Percentiles rank a stretch among this genome's conserved stretches.
Conservation (phyloP, 768 basidiomycete species). For the Phanerodontia chrysosporium region DNA sequence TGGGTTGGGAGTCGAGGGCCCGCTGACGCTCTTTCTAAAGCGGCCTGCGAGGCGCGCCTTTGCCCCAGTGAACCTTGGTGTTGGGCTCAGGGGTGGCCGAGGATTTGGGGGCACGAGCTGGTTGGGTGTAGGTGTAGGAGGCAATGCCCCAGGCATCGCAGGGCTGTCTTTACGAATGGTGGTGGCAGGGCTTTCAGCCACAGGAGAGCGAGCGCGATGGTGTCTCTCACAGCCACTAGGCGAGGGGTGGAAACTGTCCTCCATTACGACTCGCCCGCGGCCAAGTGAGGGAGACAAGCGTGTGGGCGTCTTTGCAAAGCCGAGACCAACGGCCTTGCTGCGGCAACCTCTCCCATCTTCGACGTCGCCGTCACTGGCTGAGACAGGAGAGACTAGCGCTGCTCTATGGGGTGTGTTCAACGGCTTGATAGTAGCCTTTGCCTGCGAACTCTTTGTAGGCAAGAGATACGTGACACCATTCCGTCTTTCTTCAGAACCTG, state of each 20-base stretch:
- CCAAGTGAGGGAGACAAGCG: background rate
- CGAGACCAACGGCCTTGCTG: background rate
- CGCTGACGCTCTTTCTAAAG: background rate
- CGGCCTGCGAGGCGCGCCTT: background rate
- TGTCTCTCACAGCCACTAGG: slow-evolving; percentile 1
- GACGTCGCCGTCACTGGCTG: background rate
- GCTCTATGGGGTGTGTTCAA: background rate
- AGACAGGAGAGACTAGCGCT: too few relatives aligned
- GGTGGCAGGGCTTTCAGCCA: background rate
- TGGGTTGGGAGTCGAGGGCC: background rate
- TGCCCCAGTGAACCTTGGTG: background rate
- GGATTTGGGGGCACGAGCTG: background rate
- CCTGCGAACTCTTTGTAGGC: slow-evolving; percentile 3
- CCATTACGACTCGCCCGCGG: background rate
- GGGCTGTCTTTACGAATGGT: background rate
- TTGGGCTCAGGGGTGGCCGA: background rate
- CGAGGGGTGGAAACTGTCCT: background rate
- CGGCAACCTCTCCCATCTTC: background rate
- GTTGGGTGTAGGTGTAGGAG: background rate
- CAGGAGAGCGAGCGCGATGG: background rate
- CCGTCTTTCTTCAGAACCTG: background rate
- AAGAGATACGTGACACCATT: background rate
- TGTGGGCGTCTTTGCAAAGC: background rate
- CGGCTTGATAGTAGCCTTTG: background rate
- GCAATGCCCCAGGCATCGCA: background rate